These are phyloP conservation scores for maize (Zea mays) DNA, from an alignment of 176 grass and related monocot species.

Conservation along the genomic window Zm-B73-REFERENCE-NAM-5.0 NC_050096.1:15294501-15295000, in stretches of 20 bases:
- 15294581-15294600: slow-evolving; percentile 11
- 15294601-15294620: neutral
- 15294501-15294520: neutral
- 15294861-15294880: neutral
- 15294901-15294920: no score
- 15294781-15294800: neutral
- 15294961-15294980: no score
- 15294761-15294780: neutral
- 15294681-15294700: neutral
- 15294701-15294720: neutral
- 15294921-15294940: no score
- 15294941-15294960: no score
- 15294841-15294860: slow-evolving; percentile 1
- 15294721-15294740: neutral
- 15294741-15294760: neutral
- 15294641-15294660: neutral
- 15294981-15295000: no score
- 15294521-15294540: neutral
- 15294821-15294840: neutral
- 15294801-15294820: neutral
- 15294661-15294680: slow-evolving; percentile 27
- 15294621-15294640: slow-evolving; percentile 20
- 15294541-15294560: neutral
- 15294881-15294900: neutral
- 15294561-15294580: neutral